Conservation (phyloP, 1,284 basidiomycete genomes). For the Inonotus obliquus region DNA sequence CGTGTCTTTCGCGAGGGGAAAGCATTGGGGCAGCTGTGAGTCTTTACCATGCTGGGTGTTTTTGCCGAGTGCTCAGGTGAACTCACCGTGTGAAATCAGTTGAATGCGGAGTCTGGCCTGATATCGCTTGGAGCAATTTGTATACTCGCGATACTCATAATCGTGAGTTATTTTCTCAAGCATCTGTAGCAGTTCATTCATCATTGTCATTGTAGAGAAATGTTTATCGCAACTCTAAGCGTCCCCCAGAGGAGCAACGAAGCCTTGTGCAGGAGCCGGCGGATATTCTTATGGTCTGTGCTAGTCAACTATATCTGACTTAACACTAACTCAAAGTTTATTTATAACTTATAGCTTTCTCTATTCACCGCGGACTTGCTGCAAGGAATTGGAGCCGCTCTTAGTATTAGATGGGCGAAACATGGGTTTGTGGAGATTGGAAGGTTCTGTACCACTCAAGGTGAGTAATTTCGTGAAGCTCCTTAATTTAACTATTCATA, state of each 20-base stretch:
- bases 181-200: background rate
- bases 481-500: background rate
- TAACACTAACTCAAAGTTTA: background rate
- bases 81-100: background rate
- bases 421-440: constrained; percentile 12
- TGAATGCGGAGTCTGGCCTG: constrained; percentile 14
- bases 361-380: constrained; percentile 17
- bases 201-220: constrained; percentile 1
- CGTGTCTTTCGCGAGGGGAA: constrained; percentile 4
- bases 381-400: constrained; percentile 14
- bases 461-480: background rate
- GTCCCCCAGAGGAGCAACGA: background rate
- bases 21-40: too few relatives aligned
- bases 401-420: constrained; percentile 18
- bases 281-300: constrained; percentile 9
- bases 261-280: constrained; percentile 13
- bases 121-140: constrained; percentile 4
- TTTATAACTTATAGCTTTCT: constrained; percentile 10
- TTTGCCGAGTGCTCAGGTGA: background rate
- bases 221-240: constrained; percentile 4
- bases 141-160: constrained; percentile 6
- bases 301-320: background rate
- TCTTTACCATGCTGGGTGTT: background rate
- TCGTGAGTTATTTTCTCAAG: constrained; percentile 1
- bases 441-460: constrained; percentile 18